Percentiles rank a stretch among this genome's conserved stretches.
Evolutionary conservation across 352 stramenopile species (phyloP).

Genomic region (Globisporangium rhizosaccharum): DNA sequence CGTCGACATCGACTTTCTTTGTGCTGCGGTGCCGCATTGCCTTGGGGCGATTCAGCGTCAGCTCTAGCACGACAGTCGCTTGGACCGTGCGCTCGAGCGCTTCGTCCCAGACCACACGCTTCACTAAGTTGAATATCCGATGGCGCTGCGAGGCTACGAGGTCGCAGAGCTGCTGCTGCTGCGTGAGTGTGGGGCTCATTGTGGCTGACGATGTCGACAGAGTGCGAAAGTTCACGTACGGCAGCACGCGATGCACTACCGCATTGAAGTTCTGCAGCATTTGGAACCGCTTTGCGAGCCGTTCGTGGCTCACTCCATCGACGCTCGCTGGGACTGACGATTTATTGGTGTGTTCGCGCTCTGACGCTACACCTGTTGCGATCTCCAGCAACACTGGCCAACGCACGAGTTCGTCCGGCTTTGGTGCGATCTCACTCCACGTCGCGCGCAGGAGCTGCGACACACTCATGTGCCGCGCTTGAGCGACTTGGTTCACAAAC

Average conservation of each 20-base stretch:
- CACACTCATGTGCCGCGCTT: conserved; percentile 38
- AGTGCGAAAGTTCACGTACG: conserved; percentile 37
- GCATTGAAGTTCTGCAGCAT: conserved; percentile 74
- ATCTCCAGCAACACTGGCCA: conserved; percentile 71
- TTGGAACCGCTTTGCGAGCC: conserved; percentile 57
- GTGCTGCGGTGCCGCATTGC: conserved; percentile 71
- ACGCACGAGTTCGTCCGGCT: conserved; percentile 50
- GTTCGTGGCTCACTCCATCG: conserved; percentile 22
- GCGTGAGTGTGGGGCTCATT: not conserved
- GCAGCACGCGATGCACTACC: conserved; percentile 49
- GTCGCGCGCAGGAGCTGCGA: conserved; percentile 43
- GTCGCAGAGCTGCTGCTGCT: conserved; percentile 14
- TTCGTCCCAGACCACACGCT: conserved; percentile 66
- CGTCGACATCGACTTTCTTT: conserved; percentile 53
- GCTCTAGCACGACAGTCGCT: conserved; percentile 40
- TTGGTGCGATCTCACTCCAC: conserved; percentile 62
- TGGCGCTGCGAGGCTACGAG: conserved; percentile 42
- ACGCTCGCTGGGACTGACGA: not conserved
- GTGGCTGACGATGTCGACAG: not conserved
- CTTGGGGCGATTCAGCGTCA: conserved; percentile 77
- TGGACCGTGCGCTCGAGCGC: conserved; percentile 49
- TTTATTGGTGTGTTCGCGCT: not conserved
- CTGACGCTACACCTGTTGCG: conserved; percentile 19
- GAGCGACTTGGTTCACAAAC: conserved; percentile 64
- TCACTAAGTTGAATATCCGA: conserved; percentile 71